Conservation (phyloP, 2,329 filamentous ascomycete species). For the Onygena corvina region DNA sequence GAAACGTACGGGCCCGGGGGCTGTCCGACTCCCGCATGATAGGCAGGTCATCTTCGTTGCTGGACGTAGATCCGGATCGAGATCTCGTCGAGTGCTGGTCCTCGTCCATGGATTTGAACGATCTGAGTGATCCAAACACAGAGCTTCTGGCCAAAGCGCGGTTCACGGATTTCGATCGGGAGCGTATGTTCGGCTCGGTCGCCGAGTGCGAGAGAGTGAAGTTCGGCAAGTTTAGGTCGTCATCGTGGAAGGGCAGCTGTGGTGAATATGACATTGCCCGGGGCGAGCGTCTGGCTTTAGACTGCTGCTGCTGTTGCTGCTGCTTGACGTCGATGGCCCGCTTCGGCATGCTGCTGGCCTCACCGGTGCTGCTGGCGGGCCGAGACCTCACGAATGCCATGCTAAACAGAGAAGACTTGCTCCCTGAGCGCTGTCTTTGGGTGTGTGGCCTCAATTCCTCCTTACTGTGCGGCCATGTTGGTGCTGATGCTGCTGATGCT, state of each 20-base stretch:
- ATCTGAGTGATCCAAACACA: slow-evolving; percentile 48
- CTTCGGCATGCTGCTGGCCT: background rate
- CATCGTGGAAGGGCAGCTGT: slow-evolving; percentile 1
- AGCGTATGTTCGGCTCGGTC: slow-evolving; percentile 11
- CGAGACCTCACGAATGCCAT: slow-evolving; percentile 1
- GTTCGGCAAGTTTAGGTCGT: background rate
- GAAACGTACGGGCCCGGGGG: background rate
- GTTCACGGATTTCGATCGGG: slow-evolving; percentile 27
- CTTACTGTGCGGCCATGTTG: background rate
- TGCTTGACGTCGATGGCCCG: background rate
- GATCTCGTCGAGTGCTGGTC: slow-evolving; percentile 35
- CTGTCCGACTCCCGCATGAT: slow-evolving; percentile 7
- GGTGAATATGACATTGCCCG: background rate
- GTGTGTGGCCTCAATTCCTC: background rate
- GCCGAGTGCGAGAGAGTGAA: slow-evolving; percentile 11
- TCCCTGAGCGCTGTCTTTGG: background rate
- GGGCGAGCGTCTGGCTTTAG: no score
- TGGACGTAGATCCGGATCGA: slow-evolving; percentile 41
- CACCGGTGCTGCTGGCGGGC: background rate
- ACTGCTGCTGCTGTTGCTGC: background rate
- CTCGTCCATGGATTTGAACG: slow-evolving; percentile 41
- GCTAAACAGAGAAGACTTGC: background rate
- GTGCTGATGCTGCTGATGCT: background rate
- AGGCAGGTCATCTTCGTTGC: slow-evolving; percentile 35
- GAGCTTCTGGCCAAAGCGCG: slow-evolving; percentile 38